Evolutionary conservation across 352 stramenopile genomes (phyloP).

Genomic region (Globisporangium perplexum): DNA sequence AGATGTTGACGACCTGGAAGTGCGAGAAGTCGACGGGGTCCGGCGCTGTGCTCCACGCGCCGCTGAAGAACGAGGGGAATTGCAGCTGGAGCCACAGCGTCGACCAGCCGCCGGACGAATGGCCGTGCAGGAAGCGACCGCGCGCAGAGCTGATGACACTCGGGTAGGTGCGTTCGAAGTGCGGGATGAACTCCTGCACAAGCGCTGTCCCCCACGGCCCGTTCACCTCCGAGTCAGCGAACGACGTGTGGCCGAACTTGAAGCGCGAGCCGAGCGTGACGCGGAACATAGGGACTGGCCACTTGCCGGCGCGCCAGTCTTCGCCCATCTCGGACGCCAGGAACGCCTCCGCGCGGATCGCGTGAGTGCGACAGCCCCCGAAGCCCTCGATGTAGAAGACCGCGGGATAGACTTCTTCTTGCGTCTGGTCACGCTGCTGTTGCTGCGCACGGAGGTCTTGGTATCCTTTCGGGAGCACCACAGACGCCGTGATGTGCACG

Average conservation of each 20-base stretch:
- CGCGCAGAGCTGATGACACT: slow-evolving; percentile 18
- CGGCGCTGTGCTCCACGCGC: slow-evolving; percentile 66
- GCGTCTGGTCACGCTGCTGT: background rate
- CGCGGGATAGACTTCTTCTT: slow-evolving; percentile 28
- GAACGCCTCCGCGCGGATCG: slow-evolving; percentile 52
- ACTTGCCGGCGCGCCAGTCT: slow-evolving; percentile 47
- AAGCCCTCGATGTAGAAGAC: slow-evolving; percentile 83
- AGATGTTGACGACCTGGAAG: slow-evolving; percentile 72
- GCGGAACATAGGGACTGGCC: slow-evolving; percentile 55
- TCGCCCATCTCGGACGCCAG: slow-evolving; percentile 57
- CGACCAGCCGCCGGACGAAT: slow-evolving; percentile 68
- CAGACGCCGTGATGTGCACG: slow-evolving; percentile 60
- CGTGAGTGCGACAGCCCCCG: slow-evolving; percentile 58
- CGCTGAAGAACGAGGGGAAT: slow-evolving; percentile 66
- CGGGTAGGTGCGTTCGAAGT: slow-evolving; percentile 46
- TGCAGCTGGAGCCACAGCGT: slow-evolving; percentile 74
- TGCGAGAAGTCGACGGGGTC: slow-evolving; percentile 64
- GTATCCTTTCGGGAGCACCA: slow-evolving; percentile 61
- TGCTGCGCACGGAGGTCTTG: slow-evolving; percentile 6
- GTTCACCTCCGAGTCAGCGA: slow-evolving; percentile 56
- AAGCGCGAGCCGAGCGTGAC: slow-evolving; percentile 71
- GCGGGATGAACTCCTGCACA: slow-evolving; percentile 66
- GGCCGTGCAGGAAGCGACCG: slow-evolving; percentile 61
- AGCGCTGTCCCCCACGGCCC: slow-evolving; percentile 65
- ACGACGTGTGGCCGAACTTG: slow-evolving; percentile 75